Evolutionary conservation across 1,284 basidiomycete species (phyloP).

Genomic region (Cryptococcus jaspeensis): DNA sequence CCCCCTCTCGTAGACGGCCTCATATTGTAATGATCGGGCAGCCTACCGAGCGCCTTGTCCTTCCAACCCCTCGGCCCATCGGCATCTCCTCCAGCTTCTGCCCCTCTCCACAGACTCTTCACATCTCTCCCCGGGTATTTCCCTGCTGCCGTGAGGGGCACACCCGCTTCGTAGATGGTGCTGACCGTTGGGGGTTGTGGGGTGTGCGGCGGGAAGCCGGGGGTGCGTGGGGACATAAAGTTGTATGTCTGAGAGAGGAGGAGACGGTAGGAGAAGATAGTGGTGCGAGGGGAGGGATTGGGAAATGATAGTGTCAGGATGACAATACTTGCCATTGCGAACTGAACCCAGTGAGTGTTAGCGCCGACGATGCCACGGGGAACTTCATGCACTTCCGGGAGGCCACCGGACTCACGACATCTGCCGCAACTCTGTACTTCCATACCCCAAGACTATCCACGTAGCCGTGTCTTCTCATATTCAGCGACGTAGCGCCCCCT

Average conservation of each 20-base stretch:
- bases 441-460: slow-evolving; percentile 46
- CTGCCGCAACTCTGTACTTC: slow-evolving; percentile 39
- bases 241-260: slow-evolving; percentile 41
- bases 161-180: slow-evolving; percentile 40
- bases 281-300: slow-evolving; percentile 33
- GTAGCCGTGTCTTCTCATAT: slow-evolving; percentile 42
- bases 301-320: slow-evolving; percentile 37
- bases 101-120: slow-evolving; percentile 41
- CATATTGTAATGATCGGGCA: slow-evolving; percentile 47
- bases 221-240: slow-evolving; percentile 41
- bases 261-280: slow-evolving; percentile 47
- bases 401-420: slow-evolving; percentile 36
- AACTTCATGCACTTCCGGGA: neutral
- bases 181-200: slow-evolving; percentile 33
- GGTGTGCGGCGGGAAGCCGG: slow-evolving; percentile 33
- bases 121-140: slow-evolving; percentile 28
- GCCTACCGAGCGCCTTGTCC: slow-evolving; percentile 35
- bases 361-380: no score
- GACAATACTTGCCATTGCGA: slow-evolving; percentile 41
- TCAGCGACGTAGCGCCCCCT: slow-evolving; percentile 33
- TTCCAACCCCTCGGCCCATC: slow-evolving; percentile 24
- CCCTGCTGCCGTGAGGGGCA: slow-evolving; percentile 31
- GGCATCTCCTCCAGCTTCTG: slow-evolving; percentile 25
- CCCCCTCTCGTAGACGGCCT: slow-evolving; percentile 44
- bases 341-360: slow-evolving; percentile 18